Percentiles rank a stretch among this genome's conserved stretches.
phyloP scores from a whole-genome alignment of 495 filamentous ascomycete species.

The Penicillium goetzii region DNA sequence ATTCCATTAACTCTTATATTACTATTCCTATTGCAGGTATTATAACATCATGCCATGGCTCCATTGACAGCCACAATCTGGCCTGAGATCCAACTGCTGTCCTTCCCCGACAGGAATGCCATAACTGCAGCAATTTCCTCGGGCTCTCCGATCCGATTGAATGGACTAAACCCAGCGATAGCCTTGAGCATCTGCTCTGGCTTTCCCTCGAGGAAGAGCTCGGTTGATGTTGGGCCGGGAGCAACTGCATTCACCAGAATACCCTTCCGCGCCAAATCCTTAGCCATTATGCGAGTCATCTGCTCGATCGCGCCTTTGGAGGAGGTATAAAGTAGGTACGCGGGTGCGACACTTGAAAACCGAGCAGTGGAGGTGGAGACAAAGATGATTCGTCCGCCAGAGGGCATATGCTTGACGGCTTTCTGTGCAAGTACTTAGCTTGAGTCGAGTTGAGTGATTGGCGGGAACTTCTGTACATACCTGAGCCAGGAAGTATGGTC shows the following conservation, averaged over 20 bases:
- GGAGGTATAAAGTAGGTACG: slow-evolving; percentile 63
- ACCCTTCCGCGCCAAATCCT: slow-evolving; percentile 63
- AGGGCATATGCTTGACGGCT: slow-evolving; percentile 63
- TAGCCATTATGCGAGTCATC: slow-evolving; percentile 64
- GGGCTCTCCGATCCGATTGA: slow-evolving; percentile 58
- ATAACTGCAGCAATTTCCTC: slow-evolving; percentile 65
- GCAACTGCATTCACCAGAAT: slow-evolving; percentile 68
- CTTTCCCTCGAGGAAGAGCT: slow-evolving; percentile 68
- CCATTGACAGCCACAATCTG: slow-evolving; percentile 67
- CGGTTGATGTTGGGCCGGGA: slow-evolving; percentile 67
- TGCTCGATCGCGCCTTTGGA: slow-evolving; percentile 75
- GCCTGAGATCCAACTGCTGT: slow-evolving; percentile 66
- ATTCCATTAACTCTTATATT: background rate
- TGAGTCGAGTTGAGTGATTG: background rate
- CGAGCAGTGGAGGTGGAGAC: slow-evolving; percentile 58
- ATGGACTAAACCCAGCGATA: slow-evolving; percentile 57
- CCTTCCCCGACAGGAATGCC: slow-evolving; percentile 54
- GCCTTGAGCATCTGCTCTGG: slow-evolving; percentile 58
- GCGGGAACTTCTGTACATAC: slow-evolving; percentile 31
- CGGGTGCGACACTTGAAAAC: slow-evolving; percentile 52
- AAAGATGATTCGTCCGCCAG: slow-evolving; percentile 61
- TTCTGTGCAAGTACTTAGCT: slow-evolving; percentile 44
- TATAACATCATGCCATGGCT: slow-evolving; percentile 31
- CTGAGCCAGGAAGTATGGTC: slow-evolving; percentile 66
- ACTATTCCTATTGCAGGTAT: background rate